These are phyloP conservation scores for Bipolaris sorokiniana DNA, from an alignment of 2,329 filamentous ascomycete genomes.

Conservation along the genomic window DNA sequence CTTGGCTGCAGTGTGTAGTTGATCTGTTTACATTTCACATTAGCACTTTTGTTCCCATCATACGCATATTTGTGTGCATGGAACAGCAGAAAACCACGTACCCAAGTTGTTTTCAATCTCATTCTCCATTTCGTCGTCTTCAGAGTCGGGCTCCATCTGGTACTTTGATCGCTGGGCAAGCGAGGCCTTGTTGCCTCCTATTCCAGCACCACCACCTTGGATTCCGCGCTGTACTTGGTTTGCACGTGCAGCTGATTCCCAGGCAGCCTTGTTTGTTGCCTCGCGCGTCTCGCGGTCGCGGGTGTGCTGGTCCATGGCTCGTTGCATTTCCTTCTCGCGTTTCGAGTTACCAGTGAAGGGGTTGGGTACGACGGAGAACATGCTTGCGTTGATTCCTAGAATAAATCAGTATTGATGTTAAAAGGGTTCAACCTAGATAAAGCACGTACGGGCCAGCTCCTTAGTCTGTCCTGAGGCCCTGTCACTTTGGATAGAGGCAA, in stretches of 20 bases:
- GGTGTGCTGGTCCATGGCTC: conserved; percentile 67
- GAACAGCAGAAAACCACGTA: conserved; percentile 38
- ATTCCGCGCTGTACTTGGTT: conserved; percentile 29
- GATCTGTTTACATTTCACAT: conserved; percentile 46
- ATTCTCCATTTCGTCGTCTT: conserved; percentile 69
- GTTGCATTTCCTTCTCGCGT: conserved; percentile 65
- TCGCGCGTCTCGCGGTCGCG: conserved; percentile 63
- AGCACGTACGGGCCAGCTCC: conserved; percentile 70
- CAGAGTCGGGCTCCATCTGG: conserved; percentile 44
- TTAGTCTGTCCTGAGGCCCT: conserved; percentile 80
- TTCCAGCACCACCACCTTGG: conserved; percentile 16
- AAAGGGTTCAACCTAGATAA: not conserved
- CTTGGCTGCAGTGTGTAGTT: conserved; percentile 66
- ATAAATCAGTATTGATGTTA: not conserved
- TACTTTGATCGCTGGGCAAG: conserved; percentile 45
- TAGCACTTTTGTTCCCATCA: not conserved
- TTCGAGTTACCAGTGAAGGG: conserved; percentile 66
- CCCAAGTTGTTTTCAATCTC: conserved; percentile 53
- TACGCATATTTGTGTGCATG: not conserved
- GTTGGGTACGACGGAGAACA: conserved; percentile 77
- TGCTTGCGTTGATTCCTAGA: conserved; percentile 74
- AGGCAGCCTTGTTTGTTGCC: conserved; percentile 61
- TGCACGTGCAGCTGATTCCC: conserved; percentile 39
- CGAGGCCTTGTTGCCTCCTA: conserved; percentile 24
- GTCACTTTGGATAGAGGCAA: conserved; percentile 77